Conservation (phyloP, 345 rosid species). For the Rhodamnia rubescens region DNA sequence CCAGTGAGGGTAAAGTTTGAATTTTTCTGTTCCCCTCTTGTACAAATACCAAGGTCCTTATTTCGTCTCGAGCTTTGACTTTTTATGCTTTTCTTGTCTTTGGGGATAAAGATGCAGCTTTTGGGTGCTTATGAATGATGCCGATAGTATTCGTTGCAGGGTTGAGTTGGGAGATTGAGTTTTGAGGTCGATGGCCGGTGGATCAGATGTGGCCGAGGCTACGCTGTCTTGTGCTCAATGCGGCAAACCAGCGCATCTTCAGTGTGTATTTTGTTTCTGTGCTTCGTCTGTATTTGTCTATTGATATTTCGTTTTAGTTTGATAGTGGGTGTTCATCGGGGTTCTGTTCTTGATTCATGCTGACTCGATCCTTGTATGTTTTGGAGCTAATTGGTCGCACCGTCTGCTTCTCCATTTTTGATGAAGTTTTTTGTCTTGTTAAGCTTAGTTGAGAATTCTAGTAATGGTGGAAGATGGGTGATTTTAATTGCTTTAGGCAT, state of each 20-base stretch:
- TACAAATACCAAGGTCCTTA: not conserved
- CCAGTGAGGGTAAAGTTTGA: not conserved
- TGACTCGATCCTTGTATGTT: not conserved
- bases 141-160: not conserved
- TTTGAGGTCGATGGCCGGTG: constrained; percentile 37
- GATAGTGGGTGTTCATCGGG: not conserved
- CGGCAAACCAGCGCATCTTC: constrained; percentile 50
- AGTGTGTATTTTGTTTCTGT: constrained; percentile 16
- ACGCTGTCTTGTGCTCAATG: constrained; percentile 36
- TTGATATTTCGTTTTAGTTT: not conserved
- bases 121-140: not conserved
- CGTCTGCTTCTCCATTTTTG: not conserved
- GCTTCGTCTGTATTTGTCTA: not conserved
- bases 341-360: not conserved
- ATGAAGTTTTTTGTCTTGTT: not conserved
- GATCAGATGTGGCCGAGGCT: constrained; percentile 27
- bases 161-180: not conserved
- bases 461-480: not conserved
- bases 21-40: not conserved
- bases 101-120: not conserved
- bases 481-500: not conserved
- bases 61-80: not conserved
- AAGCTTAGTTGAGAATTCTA: not conserved
- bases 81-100: not conserved
- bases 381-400: not conserved